Evolutionary conservation across 768 basidiomycete species (phyloP).

Genomic region (Termitomyces titanicus): DNA sequence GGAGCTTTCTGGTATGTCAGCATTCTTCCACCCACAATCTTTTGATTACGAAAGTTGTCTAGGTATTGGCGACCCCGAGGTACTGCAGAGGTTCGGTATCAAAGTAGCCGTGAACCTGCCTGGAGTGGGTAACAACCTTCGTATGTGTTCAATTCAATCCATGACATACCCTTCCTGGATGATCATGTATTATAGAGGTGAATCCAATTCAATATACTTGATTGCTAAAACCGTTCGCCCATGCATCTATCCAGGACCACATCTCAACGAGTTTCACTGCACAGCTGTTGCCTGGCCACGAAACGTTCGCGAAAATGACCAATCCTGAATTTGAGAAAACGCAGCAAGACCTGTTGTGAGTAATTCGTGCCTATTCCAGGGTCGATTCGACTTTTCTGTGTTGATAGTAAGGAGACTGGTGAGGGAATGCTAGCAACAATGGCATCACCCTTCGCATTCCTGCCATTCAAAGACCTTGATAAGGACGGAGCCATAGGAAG

Average conservation of each 20-base stretch:
- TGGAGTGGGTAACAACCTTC: conserved; percentile 11
- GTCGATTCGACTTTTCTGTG: not conserved
- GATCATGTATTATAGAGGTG: not conserved
- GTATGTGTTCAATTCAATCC: not conserved
- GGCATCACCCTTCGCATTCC: not conserved
- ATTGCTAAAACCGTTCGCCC: not conserved
- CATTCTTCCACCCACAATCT: too few relatives aligned
- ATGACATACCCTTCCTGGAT: not conserved
- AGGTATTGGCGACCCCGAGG: conserved; percentile 8
- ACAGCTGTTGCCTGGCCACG: not conserved
- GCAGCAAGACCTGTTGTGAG: not conserved
- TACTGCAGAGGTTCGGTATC: conserved; percentile 3
- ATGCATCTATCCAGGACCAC: not conserved
- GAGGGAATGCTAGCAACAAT: not conserved
- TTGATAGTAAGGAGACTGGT: not conserved
- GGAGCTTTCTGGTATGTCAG: conserved; percentile 11
- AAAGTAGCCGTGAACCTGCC: conserved; percentile 5
- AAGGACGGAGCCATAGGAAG: not conserved
- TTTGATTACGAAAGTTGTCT: not conserved
- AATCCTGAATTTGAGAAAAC: not conserved
- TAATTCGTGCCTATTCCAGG: too few relatives aligned
- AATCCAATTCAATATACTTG: not conserved
- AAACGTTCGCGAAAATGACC: not conserved
- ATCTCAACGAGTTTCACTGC: not conserved
- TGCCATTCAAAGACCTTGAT: not conserved